These are phyloP conservation scores for Rossbeevera mucosa DNA, from an alignment of 768 basidiomycete genomes.

Conservation along the genomic window DNA sequence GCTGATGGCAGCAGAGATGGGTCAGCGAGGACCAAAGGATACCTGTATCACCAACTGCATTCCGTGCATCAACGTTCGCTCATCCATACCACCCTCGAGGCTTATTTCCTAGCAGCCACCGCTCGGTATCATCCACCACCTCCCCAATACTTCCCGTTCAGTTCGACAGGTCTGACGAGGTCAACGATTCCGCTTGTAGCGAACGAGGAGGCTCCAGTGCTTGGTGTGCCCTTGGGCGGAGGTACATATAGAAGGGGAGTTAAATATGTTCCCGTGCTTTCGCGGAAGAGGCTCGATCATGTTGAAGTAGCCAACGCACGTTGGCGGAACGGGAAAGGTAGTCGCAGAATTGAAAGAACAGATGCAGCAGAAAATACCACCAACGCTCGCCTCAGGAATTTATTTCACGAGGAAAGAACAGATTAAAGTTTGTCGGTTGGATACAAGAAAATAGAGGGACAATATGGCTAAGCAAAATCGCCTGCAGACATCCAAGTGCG, in stretches of 20 bases:
- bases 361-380: slow-evolving; percentile 2
- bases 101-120: slow-evolving; percentile 60
- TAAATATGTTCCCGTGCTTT: slow-evolving; percentile 65
- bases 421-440: slow-evolving; percentile 15
- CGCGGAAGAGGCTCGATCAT: slow-evolving; percentile 62
- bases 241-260: slow-evolving; percentile 56
- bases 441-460: slow-evolving; percentile 8
- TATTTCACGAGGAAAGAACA: background rate
- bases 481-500: slow-evolving; percentile 7
- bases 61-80: slow-evolving; percentile 55
- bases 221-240: slow-evolving; percentile 67
- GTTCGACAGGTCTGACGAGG: slow-evolving; percentile 19
- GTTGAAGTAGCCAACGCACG: slow-evolving; percentile 73
- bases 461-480: slow-evolving; percentile 16
- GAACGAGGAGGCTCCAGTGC: slow-evolving; percentile 21
- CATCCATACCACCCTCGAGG: slow-evolving; percentile 58
- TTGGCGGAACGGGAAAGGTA: slow-evolving; percentile 68
- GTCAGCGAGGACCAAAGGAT: slow-evolving; percentile 28
- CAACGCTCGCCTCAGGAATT: background rate
- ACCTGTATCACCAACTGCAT: slow-evolving; percentile 50
- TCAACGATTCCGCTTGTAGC: slow-evolving; percentile 15
- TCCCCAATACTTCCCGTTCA: slow-evolving; percentile 35
- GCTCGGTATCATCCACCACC: slow-evolving; percentile 46
- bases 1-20: slow-evolving; percentile 18
- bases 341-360: slow-evolving; percentile 38